Base-by-base conservation (phyloP, 108 stramenopile species). In the Fistulifera solaris region DNA sequence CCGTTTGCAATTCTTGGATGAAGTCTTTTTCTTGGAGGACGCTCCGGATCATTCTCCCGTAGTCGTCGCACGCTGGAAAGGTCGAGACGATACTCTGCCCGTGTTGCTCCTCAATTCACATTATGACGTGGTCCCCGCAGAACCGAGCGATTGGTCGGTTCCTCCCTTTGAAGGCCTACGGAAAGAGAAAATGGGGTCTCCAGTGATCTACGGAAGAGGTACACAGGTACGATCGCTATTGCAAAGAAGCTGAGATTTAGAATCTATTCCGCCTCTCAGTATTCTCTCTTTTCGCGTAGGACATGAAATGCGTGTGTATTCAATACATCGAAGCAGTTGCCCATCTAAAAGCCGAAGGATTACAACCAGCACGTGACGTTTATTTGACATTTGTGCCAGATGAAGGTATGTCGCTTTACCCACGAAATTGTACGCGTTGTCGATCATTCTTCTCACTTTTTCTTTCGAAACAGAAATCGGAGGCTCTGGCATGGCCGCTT, bases 301-400 rank as follows among this genome's bases (percentile, higher is more conserved):
- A 95, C 68, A 97, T 97, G 96, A 96, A 97, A 61, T 93, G 91
- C 71, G 97, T 98, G 11, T 92, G 89, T 44, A 69, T 93, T 8
- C 97, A 98, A 67, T 98, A 98, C 61, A 76, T 98, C 27, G 85
- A 85, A 56, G 91, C 93, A 12, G 60, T 97, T 40, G 63, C 72
- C 3, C 61, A 66, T 27, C 35, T 81, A 18, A 44, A 61, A 19
- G 25, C 42, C 0, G 14, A 59, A 8, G 58, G 48, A 1, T 87
- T 61, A 61, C 31, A 48, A 38, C 87, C 87, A 0, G 59, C 63
- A 41, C 73, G 87, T 6, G 48, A 58, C 11, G 72, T 89, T 27
- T 71, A 85, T 51, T 49, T 89, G 40, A 85, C 81, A 26, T 85
- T 83, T 62, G 80, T 81, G 4, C 80, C 80, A 8, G 80, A 81